Evolutionary conservation across 164 flowering plant genomes (phyloP), one percentile per base, ranked within the genome.

Genomic region (Macadamia integrifolia): DNA sequence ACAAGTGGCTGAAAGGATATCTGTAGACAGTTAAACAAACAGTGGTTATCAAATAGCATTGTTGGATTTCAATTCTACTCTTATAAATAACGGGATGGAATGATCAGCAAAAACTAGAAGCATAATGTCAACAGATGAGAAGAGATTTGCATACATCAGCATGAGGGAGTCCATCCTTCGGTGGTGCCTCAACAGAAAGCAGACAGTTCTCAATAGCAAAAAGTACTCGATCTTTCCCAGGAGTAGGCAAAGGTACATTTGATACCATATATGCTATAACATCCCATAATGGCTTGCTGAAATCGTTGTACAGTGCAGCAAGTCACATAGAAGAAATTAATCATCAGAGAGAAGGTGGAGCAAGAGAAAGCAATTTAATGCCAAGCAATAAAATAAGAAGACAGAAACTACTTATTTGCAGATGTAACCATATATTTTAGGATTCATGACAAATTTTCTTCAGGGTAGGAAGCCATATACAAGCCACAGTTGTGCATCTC

Each of bases 261-360:
- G 95, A 85, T 64, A 94, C 96, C 82, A 86, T 72, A 82, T 71
- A 73, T 67, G 92, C 86, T 59, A 94, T 89, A 68, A 89, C 85
- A 72, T 94, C 98, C 99, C 99, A 94, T 49, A 94, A 69, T 8
- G 98, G 97, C 86, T 94, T 94, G 90, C 99, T 94, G 97, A 80
- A 87, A 87, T 64, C 59, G 53, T 55, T 61, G 40, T 50, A 77
- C 17, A 67, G 65, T 9, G 15, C 32, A 60, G 10, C 66, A 31
- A 43, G 35, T 62, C 60, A 69, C 35, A 40, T 12, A 52, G 1
- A 50, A 66, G 31, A 58, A 46, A 46, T 9, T 8, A 7, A 6
- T 18, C 40, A 35, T 49, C 14, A 68, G 49, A 23, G 48, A 18
- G 23, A 59, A 9, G 17, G 28, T 3, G 23, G 23, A 23, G 23